Evolutionary conservation across 768 basidiomycete species (phyloP), one percentile per base, ranked within the genome.

Genomic region (Tubosaeta sp.): DNA sequence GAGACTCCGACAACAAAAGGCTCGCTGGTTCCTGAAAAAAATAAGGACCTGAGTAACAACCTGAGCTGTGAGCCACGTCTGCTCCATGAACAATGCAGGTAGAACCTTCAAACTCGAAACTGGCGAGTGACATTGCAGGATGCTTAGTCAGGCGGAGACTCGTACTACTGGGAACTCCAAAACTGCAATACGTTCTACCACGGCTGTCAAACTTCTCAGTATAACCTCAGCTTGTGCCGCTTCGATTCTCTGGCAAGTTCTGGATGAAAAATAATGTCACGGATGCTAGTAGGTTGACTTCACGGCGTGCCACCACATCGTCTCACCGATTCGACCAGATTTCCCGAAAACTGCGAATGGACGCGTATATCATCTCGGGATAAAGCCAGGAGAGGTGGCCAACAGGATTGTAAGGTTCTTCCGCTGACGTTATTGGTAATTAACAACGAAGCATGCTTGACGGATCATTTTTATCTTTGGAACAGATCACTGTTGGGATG

Each of bases 341-440:
- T 88, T 91, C 63, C 88, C 88, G 53, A 79, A 82, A 53, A 87
- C 87, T 35, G 75, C 74, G 44, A 85, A 87, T 64, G 78, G 77
- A 46, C 83, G 86, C 48, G 87, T 89, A 43, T 91, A 91, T 69
- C 88, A 91, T 68, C 79, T 91, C 26, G 89, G 87, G 34, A 68
- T 91, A 56, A 76, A 81, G 43, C 74, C 80, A 37, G 87, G 90
- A 37, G 86, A 92, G 65, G 83, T 92, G 13, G 86, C 89, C 38
- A 90, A 90, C 67, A 80, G 86, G 51, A 85, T 91, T 57, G 85
- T 90, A 65, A 67, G 76, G 35, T 38, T 48, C 9, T 27, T 38
- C 22, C 39, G 17, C 47, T 26, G 43, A 43, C 33, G 31, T 48
- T 54, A 44, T 34, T 33, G 19, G 16, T 22, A n/a, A 32, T 13